Evolutionary conservation across 257 asterid genomes (phyloP), one percentile per base, ranked within the genome.

Genomic region (Jacaranda mimosifolia): DNA sequence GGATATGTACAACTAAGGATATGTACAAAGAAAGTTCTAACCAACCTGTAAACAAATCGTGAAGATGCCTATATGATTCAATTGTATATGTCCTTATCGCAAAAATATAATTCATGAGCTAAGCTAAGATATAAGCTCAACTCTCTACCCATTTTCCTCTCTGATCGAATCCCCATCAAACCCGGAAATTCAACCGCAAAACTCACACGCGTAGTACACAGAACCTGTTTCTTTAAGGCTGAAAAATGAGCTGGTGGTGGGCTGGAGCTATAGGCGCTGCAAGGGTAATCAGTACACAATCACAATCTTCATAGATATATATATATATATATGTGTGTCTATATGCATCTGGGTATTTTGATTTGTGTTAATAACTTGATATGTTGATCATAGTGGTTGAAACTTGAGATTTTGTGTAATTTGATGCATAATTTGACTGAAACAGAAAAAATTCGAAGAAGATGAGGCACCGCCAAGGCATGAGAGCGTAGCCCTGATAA

Each of bases 211-310:
- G 35, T 43, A 43, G 55, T 4, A 18, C 38, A 42, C 3, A 32
- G 42, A 69, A 26, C 75, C 63, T 4, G 36, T 8, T 60, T 48
- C 58, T 59, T 12, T 21, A 9, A 35, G 40, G 35, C 45, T 65
- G 77, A 73, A 73, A 32, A 53, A 91, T 91, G 97, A 91, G 98
- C 84, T 93, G 97, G 96, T 93, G 96, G 94, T 91, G 97, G 94
- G 92, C 97, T 63, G 97, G 98, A 83, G 97, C 98, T 75, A 89
- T 89, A 53, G 94, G 98, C 57, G 98, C 94, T 79, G 97, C 97
- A 0, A 91, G 83, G 97, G 98, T 81, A 19, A 35, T 0, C 32
- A 38, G 43, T 35, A 10, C 45, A 9, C 40, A 42, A 57, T 51
- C 70, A 18, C 14, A 40, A 42, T 66, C 76, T 9, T 6, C 17